A percentile compares a stretch with the other conserved stretches of the same genome.
Evolutionary conservation across 345 rosid genomes (phyloP).

Genomic region (Aegle marmelos): DNA sequence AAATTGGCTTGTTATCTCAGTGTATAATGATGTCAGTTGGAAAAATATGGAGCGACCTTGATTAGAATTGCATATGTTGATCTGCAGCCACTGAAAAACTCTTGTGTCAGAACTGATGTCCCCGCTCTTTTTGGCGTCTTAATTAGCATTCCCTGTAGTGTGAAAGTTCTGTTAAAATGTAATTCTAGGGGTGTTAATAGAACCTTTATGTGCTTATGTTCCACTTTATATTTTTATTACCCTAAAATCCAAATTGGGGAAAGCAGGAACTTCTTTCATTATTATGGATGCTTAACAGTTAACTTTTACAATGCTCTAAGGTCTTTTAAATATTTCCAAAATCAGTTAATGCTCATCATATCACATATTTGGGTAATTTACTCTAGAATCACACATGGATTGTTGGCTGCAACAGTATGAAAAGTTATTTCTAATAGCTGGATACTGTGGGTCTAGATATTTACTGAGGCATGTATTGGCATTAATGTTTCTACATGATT

Average conservation of each 20-base stretch:
- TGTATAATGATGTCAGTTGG: neutral
- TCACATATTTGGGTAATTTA: neutral
- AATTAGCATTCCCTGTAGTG: neutral
- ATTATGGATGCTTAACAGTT: neutral
- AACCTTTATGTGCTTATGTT: neutral
- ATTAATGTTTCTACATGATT: neutral
- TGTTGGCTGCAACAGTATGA: neutral
- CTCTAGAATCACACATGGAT: neutral
- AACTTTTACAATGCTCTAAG: neutral
- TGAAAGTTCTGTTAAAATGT: neutral
- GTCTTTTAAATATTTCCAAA: neutral
- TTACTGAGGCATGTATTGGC: neutral
- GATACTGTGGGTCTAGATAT: neutral
- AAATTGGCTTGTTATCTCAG: neutral
- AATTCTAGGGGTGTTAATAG: neutral
- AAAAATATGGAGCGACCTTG: neutral
- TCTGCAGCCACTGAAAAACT: neutral
- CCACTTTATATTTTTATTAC: neutral
- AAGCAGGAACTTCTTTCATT: neutral
- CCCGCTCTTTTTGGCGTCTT: neutral
- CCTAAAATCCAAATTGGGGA: neutral
- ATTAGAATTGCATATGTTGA: neutral
- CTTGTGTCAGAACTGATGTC: neutral
- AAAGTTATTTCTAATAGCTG: neutral
- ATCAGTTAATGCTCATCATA: neutral